Percentiles rank a stretch among this genome's conserved stretches.
Conservation (phyloP, 306 rosid genomes). For the Fagus crenata region DNA sequence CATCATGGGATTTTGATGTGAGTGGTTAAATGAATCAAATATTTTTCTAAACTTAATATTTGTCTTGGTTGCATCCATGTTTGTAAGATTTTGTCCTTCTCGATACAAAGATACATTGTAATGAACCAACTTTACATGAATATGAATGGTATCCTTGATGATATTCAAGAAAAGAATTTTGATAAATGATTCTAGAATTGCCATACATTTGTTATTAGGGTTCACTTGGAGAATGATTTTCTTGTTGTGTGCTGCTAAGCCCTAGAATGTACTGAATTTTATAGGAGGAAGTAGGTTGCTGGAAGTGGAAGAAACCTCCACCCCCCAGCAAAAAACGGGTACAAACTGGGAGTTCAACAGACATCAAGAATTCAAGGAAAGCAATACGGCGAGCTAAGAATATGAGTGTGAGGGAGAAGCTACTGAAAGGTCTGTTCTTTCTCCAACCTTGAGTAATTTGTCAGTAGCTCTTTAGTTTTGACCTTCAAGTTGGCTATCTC, state of each 20-base stretch:
- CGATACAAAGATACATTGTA: background rate
- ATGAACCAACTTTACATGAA: background rate
- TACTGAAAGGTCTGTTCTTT: slow-evolving; percentile 46
- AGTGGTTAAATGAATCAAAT: slow-evolving; percentile 16
- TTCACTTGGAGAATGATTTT: background rate
- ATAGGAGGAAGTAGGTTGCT: slow-evolving; percentile 52
- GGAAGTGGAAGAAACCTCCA: slow-evolving; percentile 68
- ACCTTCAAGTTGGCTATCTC: background rate
- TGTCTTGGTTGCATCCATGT: background rate
- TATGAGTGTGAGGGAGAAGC: slow-evolving; percentile 32
- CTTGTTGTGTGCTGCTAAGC: background rate
- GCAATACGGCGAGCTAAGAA: slow-evolving; percentile 11
- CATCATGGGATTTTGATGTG: slow-evolving; percentile 80
- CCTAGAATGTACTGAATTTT: background rate
- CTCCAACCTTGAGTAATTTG: background rate
- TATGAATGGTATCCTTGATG: background rate
- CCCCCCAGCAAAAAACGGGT: slow-evolving; percentile 45
- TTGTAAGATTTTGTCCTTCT: background rate
- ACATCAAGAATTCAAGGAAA: slow-evolving; percentile 16
- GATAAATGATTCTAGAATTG: background rate
- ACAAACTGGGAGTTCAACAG: slow-evolving; percentile 16
- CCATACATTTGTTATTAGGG: background rate
- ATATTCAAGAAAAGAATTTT: background rate
- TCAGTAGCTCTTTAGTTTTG: slow-evolving; percentile 6
- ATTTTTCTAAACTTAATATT: background rate